Base-by-base conservation (phyloP, 257 asterid species). In the Ocimum tenuiflorum region DNA sequence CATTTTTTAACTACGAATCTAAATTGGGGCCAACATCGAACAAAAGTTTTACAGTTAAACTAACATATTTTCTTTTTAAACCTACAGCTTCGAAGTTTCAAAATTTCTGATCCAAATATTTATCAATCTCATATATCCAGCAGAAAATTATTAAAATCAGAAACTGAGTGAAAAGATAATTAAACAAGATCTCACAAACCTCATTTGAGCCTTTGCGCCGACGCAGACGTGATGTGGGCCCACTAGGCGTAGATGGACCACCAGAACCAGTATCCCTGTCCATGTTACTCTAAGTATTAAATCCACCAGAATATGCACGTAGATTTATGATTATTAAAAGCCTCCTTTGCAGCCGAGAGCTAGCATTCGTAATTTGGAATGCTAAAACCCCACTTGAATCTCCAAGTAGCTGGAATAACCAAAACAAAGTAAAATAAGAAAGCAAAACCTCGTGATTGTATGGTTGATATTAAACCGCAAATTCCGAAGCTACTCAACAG, bases 141-240 rank as follows among this genome's bases (percentile, higher is more conserved):
- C 64, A 10, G 35, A 1, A 18, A 4, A 18, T 19, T 12, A 38
- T 13, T 12, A 58, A 20, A 3, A 1, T 11, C 1, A 1, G 20
- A 59, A 19, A 39, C 8, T 20, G 36, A 22, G 12, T 60, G 35
- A 20, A 59, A 39, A 22, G 1, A 20, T 22, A 60, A 20, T 31
- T n/a, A 39, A 20, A 60, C 19, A 13, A 39, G 36, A 22, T 9
- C 18, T 19, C 62, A 65, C 72, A 43, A 59, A 94, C 99, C 99
- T 94, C 99, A 81, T 82, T 88, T 17, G 97, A 90, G 67, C 88
- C 92, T 75, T 71, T 88, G 49, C 99, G 97, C 20, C 97, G 87
- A 31, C 99, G 97, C 9, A 84, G 6, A 18, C 97, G 79, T 51
- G 86, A 76, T 59, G 81, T 82, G 18, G 82, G 73, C 36, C 89